Evolutionary conservation across 371 early-diverging fungal species (phyloP), one percentile per base, ranked within the genome.

Genomic region (Capillidium rhysosporum): DNA sequence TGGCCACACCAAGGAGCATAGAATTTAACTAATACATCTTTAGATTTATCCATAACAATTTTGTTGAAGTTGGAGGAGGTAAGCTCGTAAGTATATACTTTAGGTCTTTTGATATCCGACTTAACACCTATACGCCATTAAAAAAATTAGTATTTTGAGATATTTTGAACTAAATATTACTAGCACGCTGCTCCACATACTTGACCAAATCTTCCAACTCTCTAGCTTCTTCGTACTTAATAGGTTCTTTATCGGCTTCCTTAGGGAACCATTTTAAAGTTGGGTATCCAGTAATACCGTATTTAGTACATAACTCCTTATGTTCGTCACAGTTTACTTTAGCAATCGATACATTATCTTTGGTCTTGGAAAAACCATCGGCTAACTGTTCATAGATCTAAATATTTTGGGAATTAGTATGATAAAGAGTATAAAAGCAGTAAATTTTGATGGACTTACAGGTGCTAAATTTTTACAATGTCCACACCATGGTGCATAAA

Each of bases 261-360:
- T 86, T 82, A 57, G 86, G 79, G 75, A 92, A 91, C 84, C 87
- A 89, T 65, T 92, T 94, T 55, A 94, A 61, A 2, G 92, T 91
- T 16, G 95, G 95, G 73, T 84, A 94, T 5, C 92, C 86, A 57
- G 69, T 65, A 51, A 92, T 68, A 49, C 68, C 83, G 61, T 72
- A 92, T 34, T 70, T 66, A 49, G 58, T 58, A 47, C 89, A 91
- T 46, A 83, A 69, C 55, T 77, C 79, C 59, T 78, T 80, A 71
- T 88, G 77, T 29, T 69, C 67, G 59, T 92, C 93, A 49, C 90
- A 91, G 68, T 92, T 82, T 29, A 92, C 77, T 63, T 89, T 86
- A 64, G 89, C 91, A 58, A 95, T 85, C 46, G 89, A 66, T 23
- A 93, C 79, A 40, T 74, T 62, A 54, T 80, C 73, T 43, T 79